Conservation (phyloP, 345 rosid genomes). For the Aethionema arabicum region DNA sequence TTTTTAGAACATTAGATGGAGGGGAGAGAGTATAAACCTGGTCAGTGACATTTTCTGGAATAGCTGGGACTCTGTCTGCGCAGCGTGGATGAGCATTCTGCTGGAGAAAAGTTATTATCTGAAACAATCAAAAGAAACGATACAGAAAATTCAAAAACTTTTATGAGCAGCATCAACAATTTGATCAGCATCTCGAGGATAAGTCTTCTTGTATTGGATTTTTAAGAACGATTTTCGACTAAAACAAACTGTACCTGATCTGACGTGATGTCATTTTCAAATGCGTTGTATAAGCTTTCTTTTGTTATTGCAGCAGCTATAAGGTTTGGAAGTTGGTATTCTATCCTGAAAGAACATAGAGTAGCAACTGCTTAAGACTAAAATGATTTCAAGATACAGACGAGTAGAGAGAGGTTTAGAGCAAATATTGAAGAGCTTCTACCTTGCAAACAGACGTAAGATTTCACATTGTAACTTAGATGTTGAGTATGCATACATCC, state of each 20-base stretch:
- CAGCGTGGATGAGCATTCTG: conserved; percentile 93
- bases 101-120: conserved; percentile 84
- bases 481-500: conserved; percentile 86
- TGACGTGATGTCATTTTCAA: conserved; percentile 85
- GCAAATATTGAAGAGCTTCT: conserved; percentile 19
- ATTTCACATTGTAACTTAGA: conserved; percentile 94
- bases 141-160: conserved; percentile 1
- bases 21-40: conserved; percentile 51
- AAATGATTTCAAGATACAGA: conserved; percentile 9
- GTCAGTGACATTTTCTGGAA: conserved; percentile 94
- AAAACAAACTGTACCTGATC: conserved; percentile 61
- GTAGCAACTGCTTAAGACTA: conserved; percentile 17
- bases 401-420: conserved; percentile 6
- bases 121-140: conserved; percentile 27
- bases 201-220: not conserved
- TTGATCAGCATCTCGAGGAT: conserved; percentile 13
- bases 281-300: conserved; percentile 85
- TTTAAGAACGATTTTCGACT: not conserved
- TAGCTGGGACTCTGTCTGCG: conserved; percentile 70
- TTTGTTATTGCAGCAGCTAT: conserved; percentile 86
- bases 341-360: conserved; percentile 57
- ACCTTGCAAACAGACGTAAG: conserved; percentile 91
- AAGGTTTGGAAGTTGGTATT: conserved; percentile 95
- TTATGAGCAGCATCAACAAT: conserved; percentile 10
- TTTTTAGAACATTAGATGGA: conserved; percentile 1